These are phyloP conservation scores for Flaveria robusta DNA, from an alignment of 129 eudicot species.

Conservation along the genomic window DNA sequence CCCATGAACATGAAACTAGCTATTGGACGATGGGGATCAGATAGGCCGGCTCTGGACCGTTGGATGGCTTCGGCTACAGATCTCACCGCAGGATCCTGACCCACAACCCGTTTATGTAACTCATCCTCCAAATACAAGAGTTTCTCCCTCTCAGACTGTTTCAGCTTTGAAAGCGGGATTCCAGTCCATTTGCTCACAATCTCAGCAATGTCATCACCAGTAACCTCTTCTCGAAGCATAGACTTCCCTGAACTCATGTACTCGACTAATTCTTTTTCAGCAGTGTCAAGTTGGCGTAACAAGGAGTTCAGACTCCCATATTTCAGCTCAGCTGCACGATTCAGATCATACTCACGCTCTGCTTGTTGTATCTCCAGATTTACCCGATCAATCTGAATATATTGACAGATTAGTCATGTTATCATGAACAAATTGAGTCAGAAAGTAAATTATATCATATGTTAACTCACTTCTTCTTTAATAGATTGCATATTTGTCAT, in stretches of 20 bases:
- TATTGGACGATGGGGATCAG: conserved; percentile 97
- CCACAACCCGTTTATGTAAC: conserved; percentile 89
- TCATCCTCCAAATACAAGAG: conserved; percentile 75
- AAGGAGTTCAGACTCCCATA: conserved; percentile 89
- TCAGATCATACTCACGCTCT: conserved; percentile 94
- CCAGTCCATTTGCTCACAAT: conserved; percentile 99
- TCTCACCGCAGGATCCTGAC: conserved; percentile 91
- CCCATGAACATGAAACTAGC: conserved; percentile 99
- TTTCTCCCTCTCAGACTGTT: conserved; percentile 89
- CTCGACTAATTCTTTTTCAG: conserved; percentile 82
- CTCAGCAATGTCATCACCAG: conserved; percentile 91
- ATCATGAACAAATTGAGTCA: background rate
- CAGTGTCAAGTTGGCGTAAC: conserved; percentile 81
- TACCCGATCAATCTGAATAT: conserved; percentile 87
- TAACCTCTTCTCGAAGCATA: conserved; percentile 98
- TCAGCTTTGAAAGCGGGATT: conserved; percentile 89
- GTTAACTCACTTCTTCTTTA: conserved; percentile 77
- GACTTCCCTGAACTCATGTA: conserved; percentile 93
- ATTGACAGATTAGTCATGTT: background rate
- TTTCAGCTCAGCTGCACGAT: conserved; percentile 97
- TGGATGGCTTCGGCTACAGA: conserved; percentile 98
- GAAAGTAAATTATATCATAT: background rate
- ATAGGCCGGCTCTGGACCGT: conserved; percentile 93
- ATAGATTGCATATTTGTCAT: conserved; percentile 91
- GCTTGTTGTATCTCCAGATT: conserved; percentile 98